Base-by-base conservation (phyloP, 2,329 filamentous ascomycete genomes). In the Talaromyces funiculosus region DNA sequence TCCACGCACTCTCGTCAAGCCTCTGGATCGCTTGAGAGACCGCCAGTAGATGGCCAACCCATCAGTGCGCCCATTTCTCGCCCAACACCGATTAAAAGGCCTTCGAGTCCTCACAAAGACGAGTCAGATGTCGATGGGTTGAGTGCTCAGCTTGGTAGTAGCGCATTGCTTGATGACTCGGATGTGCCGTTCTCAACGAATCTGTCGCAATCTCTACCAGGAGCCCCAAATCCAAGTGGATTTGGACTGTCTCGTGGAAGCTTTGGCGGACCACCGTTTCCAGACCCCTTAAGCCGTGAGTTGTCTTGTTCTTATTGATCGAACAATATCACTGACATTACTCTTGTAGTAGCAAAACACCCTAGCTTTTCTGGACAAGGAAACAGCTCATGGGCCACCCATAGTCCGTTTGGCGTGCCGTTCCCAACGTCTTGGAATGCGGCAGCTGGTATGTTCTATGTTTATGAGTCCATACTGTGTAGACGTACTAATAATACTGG, bases 81-180 rank as follows among this genome's bases (percentile, higher is more conserved):
- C 58, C 93, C 92, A 26, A 85, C 90, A 24, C 93, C 93, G 0
- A 97, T 97, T 64, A 90, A 93, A 64, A 85, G 92, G 35, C 93
- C 94, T 0, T 87, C 87, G 16, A 96, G 92, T 72, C 74, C 71
- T 59, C 71, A 71, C 40, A 71, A 75, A 31, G 72, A 76, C 31
- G 75, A 81, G 26, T 76, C 79, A 29, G 86, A 88, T 60, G 78
- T 91, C 20, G 90, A 93, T 59, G 85, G 90, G 53, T 77, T 90
- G 59, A 88, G 86, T 64, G 84, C 88, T 63, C 92, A 94, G 67
- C 81, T 99, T 26, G 94, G 94, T 12, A 97, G 93, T 74, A 92
- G 91, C 67, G 94, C 92, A 12, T 80, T 99, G 12, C 80, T 97
- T 43, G 86, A 87, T 64, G 86, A 88, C 51, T 88, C 88, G 63